Evolutionary conservation across 2,329 filamentous ascomycete genomes (phyloP), one percentile per base, ranked within the genome.

Genomic region (Diaporthe sp.): DNA sequence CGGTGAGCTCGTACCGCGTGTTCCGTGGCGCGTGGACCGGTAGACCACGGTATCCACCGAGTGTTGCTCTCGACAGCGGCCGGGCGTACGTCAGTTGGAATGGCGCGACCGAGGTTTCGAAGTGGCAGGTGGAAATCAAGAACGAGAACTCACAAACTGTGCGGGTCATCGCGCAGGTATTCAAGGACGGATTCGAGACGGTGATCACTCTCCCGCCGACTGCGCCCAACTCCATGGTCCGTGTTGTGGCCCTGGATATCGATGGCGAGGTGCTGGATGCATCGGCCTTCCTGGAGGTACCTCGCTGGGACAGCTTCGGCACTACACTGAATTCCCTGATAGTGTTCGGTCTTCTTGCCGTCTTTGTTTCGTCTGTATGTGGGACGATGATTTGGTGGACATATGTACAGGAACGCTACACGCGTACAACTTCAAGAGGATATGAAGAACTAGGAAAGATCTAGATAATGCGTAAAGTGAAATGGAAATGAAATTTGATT

Each of bases 1-100:
- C 75, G n/a, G 78, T 78, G 60, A 78, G 72, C 28, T 79, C 77
- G 5, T 79, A 78, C 63, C 77, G 78, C 34, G 76, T 76, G 20
- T 78, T 78, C 53, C 76, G 76, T n/a, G 74, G 74, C 4, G 53
- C 25, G 4, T 78, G 78, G 77, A 67, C 68, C 4, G 78, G 78
- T 2, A 75, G 68, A 49, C 77, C 78, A 15, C 37, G 57, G 34
- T 70, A 73, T 34, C 75, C 65, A 53, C 78, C 67, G 15, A 72
- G 65, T 47, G 58, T 55, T 44, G 58, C 75, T 49, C 71, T 75
- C 3, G 71, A 70, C 60, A 72, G 68, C 55, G 61, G 65, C 61
- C 77, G 28, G 51, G 77, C 60, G 5, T 78, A 76, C 37, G 75
- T 76, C 42, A 79, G 78, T 68, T 79, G 78, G 77, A 78, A 78